Base-by-base conservation (phyloP, 139 green algal genomes). In the Tetratostichococcus sp. region DNA sequence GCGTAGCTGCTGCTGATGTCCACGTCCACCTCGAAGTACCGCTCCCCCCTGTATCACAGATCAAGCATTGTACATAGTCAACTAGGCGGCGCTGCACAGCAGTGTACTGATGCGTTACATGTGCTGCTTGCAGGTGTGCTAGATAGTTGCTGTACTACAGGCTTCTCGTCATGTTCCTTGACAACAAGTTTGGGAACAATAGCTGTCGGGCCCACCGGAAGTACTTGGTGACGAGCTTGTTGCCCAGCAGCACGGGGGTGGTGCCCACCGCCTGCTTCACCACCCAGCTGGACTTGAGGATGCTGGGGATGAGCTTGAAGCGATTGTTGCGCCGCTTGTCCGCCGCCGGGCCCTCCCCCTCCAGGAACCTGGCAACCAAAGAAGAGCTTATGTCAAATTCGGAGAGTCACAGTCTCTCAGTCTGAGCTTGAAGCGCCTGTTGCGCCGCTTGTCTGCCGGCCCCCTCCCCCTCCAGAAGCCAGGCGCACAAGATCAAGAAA, bases 281-380 rank as follows among this genome's bases (percentile, higher is more conserved):
- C n/a, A 92, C 81, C 86, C 86, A 92, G 50, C 66, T 81, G 42
- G 87, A 85, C 73, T 88, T 76, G 4, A 81, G 58, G 33, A 92
- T 84, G 43, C 83, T 80, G 22, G 88, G 88, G 58, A 92, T 92
- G 25, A 92, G 78, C 80, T 92, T 92, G 72, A 92, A 85, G 74
- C 67, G 80, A 35, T 65, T 76, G 76, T 88, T 82, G 62, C 87
- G 71, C 2, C 30, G 31, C 67, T 69, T 69, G 77, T 90, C 85
- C 26, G 77, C 75, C 59, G 81, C 83, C 11, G 73, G 65, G 19
- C 76, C 76, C 30, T 86, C 75, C 23, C 77, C 83, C 39, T 65
- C 62, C 43, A 88, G 67, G 66, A 82, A 88, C 30, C 76, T 82
- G 80, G 33, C 0, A 35, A 25, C 34, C 31, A 22, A 8, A 11